Conservation (phyloP, 164 flowering plant species). For the Brasenia schreberi region DNA sequence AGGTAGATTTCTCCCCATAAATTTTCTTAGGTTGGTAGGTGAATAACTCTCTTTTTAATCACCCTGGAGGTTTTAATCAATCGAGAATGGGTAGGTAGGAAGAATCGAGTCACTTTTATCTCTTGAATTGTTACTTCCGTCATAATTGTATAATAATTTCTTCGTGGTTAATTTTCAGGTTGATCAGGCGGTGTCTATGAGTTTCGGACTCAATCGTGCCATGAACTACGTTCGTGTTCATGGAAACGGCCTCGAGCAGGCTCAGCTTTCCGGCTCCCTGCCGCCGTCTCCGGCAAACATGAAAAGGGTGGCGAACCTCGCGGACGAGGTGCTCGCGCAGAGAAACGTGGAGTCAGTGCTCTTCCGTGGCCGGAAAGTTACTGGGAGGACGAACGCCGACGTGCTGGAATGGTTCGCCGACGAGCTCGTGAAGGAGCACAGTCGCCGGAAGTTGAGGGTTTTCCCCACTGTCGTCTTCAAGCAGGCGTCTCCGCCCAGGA, state of each 20-base stretch:
- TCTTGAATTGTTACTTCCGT: too few species aligned
- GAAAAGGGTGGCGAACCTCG: constrained; percentile 5
- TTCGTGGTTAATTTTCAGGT: constrained; percentile 18
- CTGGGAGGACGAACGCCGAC: constrained; percentile 66
- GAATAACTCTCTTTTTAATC: too few species aligned
- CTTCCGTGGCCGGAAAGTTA: constrained; percentile 72
- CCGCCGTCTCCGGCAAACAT: not conserved
- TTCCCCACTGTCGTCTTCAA: constrained; percentile 99
- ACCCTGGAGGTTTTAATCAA: too few species aligned
- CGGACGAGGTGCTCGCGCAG: constrained; percentile 43
- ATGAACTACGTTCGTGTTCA: constrained; percentile 39
- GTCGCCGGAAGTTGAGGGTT: constrained; percentile 89
- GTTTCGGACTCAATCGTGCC: constrained; percentile 26
- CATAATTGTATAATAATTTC: too few species aligned
- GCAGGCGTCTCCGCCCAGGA: constrained; percentile 32
- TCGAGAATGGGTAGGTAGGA: too few species aligned
- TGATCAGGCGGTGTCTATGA: constrained; percentile 66
- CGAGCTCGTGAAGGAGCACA: constrained; percentile 80
- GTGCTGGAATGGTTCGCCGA: constrained; percentile 91
- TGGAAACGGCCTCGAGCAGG: too few species aligned
- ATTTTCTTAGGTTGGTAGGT: too few species aligned
- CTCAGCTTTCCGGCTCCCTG: too few species aligned
- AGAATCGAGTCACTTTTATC: too few species aligned
- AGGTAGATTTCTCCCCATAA: too few species aligned
- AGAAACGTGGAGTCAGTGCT: constrained; percentile 86